Percentiles rank a stretch among this genome's conserved stretches.
Evolutionary conservation across 441 rosid genomes (phyloP).

Genomic region (Brassica hybrid): DNA sequence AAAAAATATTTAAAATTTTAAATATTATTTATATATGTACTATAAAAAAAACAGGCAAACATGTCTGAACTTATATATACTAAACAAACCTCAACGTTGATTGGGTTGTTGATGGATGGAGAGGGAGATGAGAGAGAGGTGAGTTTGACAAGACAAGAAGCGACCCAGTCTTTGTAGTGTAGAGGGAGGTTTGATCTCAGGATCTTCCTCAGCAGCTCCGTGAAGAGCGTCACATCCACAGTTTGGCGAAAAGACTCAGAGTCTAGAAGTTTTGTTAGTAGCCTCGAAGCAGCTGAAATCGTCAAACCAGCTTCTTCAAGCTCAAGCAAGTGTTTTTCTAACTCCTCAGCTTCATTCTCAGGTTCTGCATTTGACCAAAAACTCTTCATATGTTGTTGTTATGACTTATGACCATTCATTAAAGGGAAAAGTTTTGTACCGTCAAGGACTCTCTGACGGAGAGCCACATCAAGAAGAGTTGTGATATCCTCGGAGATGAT

Average conservation of each 20-base stretch:
- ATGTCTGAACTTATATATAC: no score
- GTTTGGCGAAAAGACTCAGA: constrained; percentile 55
- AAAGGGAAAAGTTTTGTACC: constrained; percentile 49
- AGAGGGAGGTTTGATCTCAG: constrained; percentile 73
- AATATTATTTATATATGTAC: no score
- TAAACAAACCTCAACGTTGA: constrained; percentile 56
- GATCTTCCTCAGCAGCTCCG: constrained; percentile 55
- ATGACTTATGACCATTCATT: constrained; percentile 11
- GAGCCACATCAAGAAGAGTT: constrained; percentile 62
- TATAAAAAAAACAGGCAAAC: no score
- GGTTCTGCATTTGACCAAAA: constrained; percentile 48
- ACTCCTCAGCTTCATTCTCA: constrained; percentile 57
- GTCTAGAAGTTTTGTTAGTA: constrained; percentile 74
- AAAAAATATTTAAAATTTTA: no score
- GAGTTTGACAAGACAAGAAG: constrained; percentile 76
- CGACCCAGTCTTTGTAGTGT: constrained; percentile 80
- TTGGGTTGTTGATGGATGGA: constrained; percentile 51
- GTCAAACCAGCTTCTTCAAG: constrained; percentile 79
- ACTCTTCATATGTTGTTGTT: background rate
- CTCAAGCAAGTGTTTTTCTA: constrained; percentile 60
- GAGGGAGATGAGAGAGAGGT: constrained; percentile 47
- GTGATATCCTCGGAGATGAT: constrained; percentile 56
- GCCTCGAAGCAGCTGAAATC: constrained; percentile 69
- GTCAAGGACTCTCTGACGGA: constrained; percentile 57
- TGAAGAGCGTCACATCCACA: constrained; percentile 47